Evolutionary conservation across 1,284 basidiomycete species (phyloP).

Genomic region (Coriolopsis trogii): DNA sequence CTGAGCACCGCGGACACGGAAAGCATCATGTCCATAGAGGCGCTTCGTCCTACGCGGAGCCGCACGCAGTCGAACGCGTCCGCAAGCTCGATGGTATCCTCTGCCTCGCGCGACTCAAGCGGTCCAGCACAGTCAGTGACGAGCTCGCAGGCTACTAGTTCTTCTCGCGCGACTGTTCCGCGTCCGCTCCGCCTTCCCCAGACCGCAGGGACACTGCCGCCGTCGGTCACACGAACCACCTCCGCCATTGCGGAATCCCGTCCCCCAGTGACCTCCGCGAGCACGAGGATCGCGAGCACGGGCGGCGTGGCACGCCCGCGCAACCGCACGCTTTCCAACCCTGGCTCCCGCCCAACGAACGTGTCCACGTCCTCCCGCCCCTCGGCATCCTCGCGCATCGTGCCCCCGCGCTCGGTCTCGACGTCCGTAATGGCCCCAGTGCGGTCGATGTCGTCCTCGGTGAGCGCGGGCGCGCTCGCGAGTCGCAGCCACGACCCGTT

Average conservation of each 20-base stretch:
- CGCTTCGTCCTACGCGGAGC: conserved; percentile 5
- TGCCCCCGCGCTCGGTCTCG: conserved; percentile 16
- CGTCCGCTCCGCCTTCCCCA: conserved; percentile 27
- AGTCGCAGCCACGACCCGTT: conserved; percentile 7
- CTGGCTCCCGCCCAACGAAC: conserved; percentile 10
- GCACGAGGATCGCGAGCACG: not conserved
- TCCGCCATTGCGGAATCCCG: conserved; percentile 1
- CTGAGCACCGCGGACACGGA: conserved; percentile 14
- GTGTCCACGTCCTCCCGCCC: not conserved
- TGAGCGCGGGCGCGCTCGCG: conserved; percentile 1
- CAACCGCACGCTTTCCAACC: conserved; percentile 24
- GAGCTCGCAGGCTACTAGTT: conserved; percentile 19
- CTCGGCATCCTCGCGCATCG: conserved; percentile 7
- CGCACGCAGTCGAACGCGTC: conserved; percentile 26
- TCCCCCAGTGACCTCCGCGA: conserved; percentile 2
- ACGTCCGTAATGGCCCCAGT: conserved; percentile 21
- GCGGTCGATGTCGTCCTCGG: conserved; percentile 12
- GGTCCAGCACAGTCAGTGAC: conserved; percentile 17
- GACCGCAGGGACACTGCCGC: conserved; percentile 14
- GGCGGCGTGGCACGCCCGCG: conserved; percentile 2
- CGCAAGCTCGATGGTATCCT: conserved; percentile 21
- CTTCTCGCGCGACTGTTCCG: conserved; percentile 14
- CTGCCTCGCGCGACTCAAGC: conserved; percentile 24
- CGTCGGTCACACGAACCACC: not conserved
- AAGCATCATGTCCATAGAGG: conserved; percentile 13